Evolutionary conservation across 2,329 filamentous ascomycete species (phyloP), one percentile per base, ranked within the genome.

Genomic region (Phaeophleospora eucalypticola): DNA sequence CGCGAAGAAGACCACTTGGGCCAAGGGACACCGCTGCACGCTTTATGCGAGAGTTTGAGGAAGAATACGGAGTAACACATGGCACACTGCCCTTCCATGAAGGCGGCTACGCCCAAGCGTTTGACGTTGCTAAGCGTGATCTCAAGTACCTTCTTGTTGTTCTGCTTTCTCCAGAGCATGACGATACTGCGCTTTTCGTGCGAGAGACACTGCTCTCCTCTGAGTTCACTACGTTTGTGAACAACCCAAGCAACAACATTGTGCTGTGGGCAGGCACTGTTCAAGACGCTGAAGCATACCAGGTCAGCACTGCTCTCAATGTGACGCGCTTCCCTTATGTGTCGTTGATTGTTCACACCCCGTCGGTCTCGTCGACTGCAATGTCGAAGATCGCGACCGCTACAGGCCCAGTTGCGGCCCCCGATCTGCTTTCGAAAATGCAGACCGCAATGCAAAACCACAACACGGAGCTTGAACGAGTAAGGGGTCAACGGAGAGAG

Each of bases 301-400:
- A 96, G 65, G 89, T 96, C 34, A 83, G 89, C n/a, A 79, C 81
- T 10, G 89, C 90, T 37, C 81, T 97, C 53, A 84, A 84, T 58
- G 93, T 87, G 67, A 95, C 88, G 49, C 95, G 94, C 64, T 96
- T 93, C 61, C 93, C 93, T 8, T 97, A 95, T 65, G 83, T 86
- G 0, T 88, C 85, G 12, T 69, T 96, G 2, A 83, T 96, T 20
- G 90, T 89, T 47, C 84, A 96, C 54, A 95, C 90, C 0, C 89
- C 90, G 0, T 84, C 85, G 56, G 83, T 91, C 51, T 86, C 87
- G 2, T 83, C 84, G 53, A 89, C 88, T 1, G 82, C 89, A 14
- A 97, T 98, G 91, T 89, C 89, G 32, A 86, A 95, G 14, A 79
- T 96, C 46, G 83, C 88, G 58, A 82, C 89, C 20, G 77, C 94